phyloP scores from a whole-genome alignment of 2,329 filamentous ascomycete species.

The Cladophialophora bantiana region DNA sequence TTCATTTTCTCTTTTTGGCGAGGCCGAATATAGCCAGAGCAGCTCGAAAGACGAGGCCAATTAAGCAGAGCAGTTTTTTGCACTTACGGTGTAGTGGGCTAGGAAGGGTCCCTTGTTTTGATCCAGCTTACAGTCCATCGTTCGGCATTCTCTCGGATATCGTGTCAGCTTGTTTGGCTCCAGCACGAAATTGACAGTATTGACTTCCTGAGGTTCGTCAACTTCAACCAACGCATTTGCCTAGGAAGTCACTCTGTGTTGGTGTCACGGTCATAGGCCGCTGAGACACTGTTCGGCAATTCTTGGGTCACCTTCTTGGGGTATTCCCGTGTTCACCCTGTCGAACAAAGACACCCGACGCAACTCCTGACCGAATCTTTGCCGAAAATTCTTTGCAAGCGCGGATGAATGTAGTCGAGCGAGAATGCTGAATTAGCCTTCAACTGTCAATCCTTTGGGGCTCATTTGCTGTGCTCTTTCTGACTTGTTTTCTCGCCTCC shows the following conservation, averaged over 20 bases:
- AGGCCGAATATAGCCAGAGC: too few relatives aligned
- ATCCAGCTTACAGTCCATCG: background rate
- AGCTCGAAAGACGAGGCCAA: too few relatives aligned
- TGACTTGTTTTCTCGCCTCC: background rate
- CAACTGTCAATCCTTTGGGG: background rate
- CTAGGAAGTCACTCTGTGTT: background rate
- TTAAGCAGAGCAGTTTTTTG: too few relatives aligned
- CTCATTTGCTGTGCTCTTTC: background rate
- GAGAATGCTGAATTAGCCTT: background rate
- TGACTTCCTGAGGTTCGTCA: background rate
- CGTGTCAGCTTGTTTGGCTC: background rate
- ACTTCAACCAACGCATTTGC: background rate
- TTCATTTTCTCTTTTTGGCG: too few relatives aligned
- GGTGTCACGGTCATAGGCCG: background rate
- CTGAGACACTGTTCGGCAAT: background rate
- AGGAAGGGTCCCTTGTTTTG: too few relatives aligned
- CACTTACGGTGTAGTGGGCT: too few relatives aligned
- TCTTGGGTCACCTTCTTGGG: background rate
- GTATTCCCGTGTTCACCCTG: background rate
- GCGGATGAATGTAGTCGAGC: background rate
- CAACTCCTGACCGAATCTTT: background rate
- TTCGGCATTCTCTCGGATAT: conserved; percentile 10
- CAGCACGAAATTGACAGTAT: background rate
- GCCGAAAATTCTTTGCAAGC: background rate
- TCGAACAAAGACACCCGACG: background rate